These are phyloP conservation scores for Emergomyces pasteurianus DNA, from an alignment of 2,329 filamentous ascomycete species.

Conservation along the genomic window DNA sequence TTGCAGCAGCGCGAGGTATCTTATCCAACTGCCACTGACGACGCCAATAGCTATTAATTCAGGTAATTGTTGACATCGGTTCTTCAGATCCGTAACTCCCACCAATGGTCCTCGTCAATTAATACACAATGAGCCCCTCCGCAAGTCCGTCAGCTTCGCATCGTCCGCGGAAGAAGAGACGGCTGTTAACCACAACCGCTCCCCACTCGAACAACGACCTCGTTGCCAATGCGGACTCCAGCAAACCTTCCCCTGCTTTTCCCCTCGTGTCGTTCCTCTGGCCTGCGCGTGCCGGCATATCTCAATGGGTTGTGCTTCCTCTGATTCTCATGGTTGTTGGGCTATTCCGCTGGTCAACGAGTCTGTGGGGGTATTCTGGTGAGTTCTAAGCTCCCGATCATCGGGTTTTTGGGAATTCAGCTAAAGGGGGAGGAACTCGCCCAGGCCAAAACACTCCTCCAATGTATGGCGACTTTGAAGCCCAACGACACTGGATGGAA, in stretches of 20 bases:
- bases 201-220: conserved; percentile 31
- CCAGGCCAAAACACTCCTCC: conserved; percentile 68
- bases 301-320: conserved; percentile 86
- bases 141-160: conserved; percentile 21
- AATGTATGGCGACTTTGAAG: conserved; percentile 95
- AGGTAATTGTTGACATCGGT: neutral
- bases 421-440: conserved; percentile 4
- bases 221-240: conserved; percentile 32
- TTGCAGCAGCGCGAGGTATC: neutral
- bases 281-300: conserved; percentile 68
- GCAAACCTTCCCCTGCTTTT: conserved; percentile 55
- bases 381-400: conserved; percentile 12
- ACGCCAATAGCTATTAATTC: neutral
- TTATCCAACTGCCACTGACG: neutral
- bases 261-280: conserved; percentile 90
- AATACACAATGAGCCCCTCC: conserved; percentile 15
- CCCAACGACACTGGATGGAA: conserved; percentile 98
- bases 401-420: neutral
- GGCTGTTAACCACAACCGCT: conserved; percentile 18
- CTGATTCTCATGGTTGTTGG: conserved; percentile 81
- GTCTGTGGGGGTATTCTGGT: conserved; percentile 94
- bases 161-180: conserved; percentile 37
- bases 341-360: conserved; percentile 83
- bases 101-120: neutral
- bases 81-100: neutral